Percentiles rank a stretch among this genome's conserved stretches.
phyloP scores from a whole-genome alignment of 257 asterid species.

The Primulina huaijiensis region DNA sequence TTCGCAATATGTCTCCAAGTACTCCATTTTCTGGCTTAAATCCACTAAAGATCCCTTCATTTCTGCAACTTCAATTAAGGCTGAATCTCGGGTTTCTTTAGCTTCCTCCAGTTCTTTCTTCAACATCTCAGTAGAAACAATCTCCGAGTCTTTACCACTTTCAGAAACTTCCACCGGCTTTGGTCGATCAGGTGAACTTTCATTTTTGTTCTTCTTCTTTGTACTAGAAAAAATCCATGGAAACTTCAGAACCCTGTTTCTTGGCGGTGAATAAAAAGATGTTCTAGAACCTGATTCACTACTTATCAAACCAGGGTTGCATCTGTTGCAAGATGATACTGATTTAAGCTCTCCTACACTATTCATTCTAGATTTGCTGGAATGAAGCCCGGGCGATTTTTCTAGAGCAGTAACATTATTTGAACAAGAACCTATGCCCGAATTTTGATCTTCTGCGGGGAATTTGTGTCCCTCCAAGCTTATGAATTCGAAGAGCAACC shows the following conservation, averaged over 20 bases:
- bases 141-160: conserved; percentile 37
- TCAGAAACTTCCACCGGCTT: conserved; percentile 45
- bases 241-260: conserved; percentile 46
- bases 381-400: conserved; percentile 43
- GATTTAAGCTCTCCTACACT: conserved; percentile 63
- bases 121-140: conserved; percentile 46
- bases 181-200: conserved; percentile 34
- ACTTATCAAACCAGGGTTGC: conserved; percentile 56
- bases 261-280: conserved; percentile 55
- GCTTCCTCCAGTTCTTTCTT: conserved; percentile 59
- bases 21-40: conserved; percentile 56
- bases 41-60: conserved; percentile 67
- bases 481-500: conserved; percentile 26
- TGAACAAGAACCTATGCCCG: conserved; percentile 42
- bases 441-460: conserved; percentile 47
- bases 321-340: conserved; percentile 64
- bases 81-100: conserved; percentile 57
- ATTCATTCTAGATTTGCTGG: conserved; percentile 49
- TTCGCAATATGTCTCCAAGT: conserved; percentile 71
- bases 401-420: conserved; percentile 27
- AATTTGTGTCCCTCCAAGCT: conserved; percentile 38
- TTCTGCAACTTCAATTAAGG: conserved; percentile 55
- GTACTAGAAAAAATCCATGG: conserved; percentile 76
- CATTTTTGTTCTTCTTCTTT: conserved; percentile 67
- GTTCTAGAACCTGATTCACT: conserved; percentile 59